A percentile compares a stretch with the other conserved stretches of the same genome.
These are phyloP conservation scores for Epichloe glyceriae DNA, from an alignment of 2,329 filamentous ascomycete genomes.

Conservation along the genomic window DNA sequence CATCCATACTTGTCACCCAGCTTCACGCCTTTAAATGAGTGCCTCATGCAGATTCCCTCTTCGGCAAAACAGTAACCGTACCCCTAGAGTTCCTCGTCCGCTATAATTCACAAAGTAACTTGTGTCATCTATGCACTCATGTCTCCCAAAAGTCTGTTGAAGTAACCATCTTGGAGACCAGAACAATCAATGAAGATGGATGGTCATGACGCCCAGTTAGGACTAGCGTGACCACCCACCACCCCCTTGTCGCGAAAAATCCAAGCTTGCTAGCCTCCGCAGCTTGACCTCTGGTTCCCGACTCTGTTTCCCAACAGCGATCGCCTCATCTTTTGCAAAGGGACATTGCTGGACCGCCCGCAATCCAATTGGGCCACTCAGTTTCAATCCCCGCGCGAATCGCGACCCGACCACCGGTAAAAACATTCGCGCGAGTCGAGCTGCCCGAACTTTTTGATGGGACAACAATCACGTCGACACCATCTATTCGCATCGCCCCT, in stretches of 20 bases:
- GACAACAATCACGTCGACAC: slow-evolving; percentile 5
- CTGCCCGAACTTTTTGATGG: slow-evolving; percentile 4
- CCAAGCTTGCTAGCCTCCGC: slow-evolving; percentile 6
- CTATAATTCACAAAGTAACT: too few relatives aligned
- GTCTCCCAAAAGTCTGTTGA: not conserved
- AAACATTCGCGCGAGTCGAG: not conserved
- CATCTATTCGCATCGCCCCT: not conserved
- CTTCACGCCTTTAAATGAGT: not conserved
- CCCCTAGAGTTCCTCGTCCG: too few relatives aligned
- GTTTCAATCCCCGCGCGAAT: not conserved
- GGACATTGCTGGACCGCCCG: not conserved
- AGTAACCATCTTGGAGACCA: not conserved
- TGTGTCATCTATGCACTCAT: too few relatives aligned
- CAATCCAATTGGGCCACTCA: not conserved
- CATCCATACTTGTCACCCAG: not conserved
- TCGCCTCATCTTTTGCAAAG: not conserved
- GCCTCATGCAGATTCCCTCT: too few relatives aligned
- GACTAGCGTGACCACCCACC: slow-evolving; percentile 17
- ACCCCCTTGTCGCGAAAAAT: slow-evolving; percentile 6
- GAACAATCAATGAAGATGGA: slow-evolving; percentile 2
- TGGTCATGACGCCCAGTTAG: slow-evolving; percentile 20
- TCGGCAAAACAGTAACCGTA: too few relatives aligned
- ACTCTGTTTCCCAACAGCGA: not conserved
- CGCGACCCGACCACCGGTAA: slow-evolving; percentile 1
- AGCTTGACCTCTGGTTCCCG: not conserved